A percentile compares a stretch with the other conserved stretches of the same genome.
Conservation (phyloP, 371 early-diverging fungal species). For the Zychaea mexicana region DNA sequence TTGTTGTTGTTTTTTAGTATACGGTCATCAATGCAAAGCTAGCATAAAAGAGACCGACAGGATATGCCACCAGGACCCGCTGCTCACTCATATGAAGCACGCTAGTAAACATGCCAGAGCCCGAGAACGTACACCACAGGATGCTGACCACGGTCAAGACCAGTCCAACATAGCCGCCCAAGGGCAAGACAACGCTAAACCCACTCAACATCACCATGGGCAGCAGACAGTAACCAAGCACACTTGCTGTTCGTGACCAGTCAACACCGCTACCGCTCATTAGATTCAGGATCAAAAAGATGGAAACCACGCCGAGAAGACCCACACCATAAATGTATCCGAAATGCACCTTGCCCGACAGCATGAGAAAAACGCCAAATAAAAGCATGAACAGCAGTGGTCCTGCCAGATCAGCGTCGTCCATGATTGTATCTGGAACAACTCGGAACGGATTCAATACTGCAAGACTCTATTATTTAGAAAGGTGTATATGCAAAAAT, state of each 20-base stretch:
- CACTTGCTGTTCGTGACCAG: slow-evolving; percentile 87
- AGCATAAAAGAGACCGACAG: slow-evolving; percentile 91
- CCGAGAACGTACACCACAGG: slow-evolving; percentile 93
- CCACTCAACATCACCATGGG: slow-evolving; percentile 91
- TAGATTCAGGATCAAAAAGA: slow-evolving; percentile 89
- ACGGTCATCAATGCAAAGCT: slow-evolving; percentile 95
- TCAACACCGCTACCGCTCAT: slow-evolving; percentile 93
- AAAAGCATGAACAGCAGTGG: slow-evolving; percentile 89
- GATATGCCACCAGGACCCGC: slow-evolving; percentile 94
- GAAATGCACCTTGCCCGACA: slow-evolving; percentile 94
- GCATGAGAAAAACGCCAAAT: slow-evolving; percentile 84
- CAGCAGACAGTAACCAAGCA: slow-evolving; percentile 95
- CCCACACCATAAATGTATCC: slow-evolving; percentile 97
- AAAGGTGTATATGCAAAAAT: too few species aligned
- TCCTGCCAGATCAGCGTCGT: slow-evolving; percentile 94
- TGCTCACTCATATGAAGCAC: slow-evolving; percentile 93
- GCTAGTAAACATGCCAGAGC: slow-evolving; percentile 95
- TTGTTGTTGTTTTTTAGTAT: slow-evolving; percentile 55
- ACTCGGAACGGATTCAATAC: slow-evolving; percentile 90
- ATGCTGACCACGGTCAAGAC: slow-evolving; percentile 71
- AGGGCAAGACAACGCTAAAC: slow-evolving; percentile 51
- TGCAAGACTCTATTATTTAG: slow-evolving; percentile 69
- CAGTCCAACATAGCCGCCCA: slow-evolving; percentile 61
- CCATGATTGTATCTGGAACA: slow-evolving; percentile 91
- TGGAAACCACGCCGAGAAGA: slow-evolving; percentile 84